Base-by-base conservation (phyloP, 352 stramenopile species). In the Pythium guiyangense region DNA sequence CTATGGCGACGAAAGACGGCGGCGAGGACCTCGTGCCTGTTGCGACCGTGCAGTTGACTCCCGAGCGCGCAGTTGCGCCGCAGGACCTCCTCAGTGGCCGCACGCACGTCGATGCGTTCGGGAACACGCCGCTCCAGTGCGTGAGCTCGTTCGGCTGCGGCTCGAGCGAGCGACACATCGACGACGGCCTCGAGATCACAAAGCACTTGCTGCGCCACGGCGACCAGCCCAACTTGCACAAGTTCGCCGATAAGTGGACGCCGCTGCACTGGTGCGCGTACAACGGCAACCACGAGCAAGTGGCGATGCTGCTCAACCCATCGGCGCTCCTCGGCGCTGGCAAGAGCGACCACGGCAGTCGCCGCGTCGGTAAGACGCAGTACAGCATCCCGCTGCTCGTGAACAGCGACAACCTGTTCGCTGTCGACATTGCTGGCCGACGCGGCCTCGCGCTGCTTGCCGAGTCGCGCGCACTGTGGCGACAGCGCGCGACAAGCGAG, bases 121-220 rank as follows among this genome's bases (percentile, higher is more conserved):
- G 84, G 26, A 93, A 93, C 56, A 88, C 84, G 2, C 75, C 80
- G 20, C 61, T 93, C 14, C 79, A 91, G 54, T 93, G 80, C 52
- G 63, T 87, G 37, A 86, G 76, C 43, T 93, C 80, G 65, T 93
- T 91, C 56, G 84, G 84, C 20, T 91, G 77, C 49, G 84, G 79
- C 42, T 79, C 77, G 2, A 78, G 54, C 42, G 66, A 72, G 43
- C 67, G 62, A n/a, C 84, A 93, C 67, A 60, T 92, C 12, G 67
- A 83, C 55, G 77, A 90, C 46, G 74, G 74, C 10, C 52, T 92
- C 10, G 73, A 78, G 29, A 88, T 92, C 59, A 85, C 74, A 0
- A 61, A 54, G n/a, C 59, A 75, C 48, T 67, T 92, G 52, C 62
- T 92, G 14, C 39, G 67, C 18, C 78, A 81, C 34, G 82, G 82